phyloP scores from a whole-genome alignment of 371 early-diverging fungal genomes.

The Apophysomyces trapeziformis region DNA sequence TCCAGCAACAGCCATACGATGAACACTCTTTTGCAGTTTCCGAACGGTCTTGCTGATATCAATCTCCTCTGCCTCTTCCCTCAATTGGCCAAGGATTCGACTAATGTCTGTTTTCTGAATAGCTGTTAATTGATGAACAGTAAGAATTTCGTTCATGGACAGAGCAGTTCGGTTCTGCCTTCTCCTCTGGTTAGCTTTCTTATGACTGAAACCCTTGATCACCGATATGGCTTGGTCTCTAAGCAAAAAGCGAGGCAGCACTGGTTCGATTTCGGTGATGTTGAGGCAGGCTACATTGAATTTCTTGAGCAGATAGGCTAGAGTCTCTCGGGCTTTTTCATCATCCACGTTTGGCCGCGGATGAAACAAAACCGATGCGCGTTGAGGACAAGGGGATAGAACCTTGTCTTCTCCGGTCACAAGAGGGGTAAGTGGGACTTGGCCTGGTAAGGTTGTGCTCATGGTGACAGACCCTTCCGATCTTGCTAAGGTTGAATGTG shows the following conservation, averaged over 20 bases:
- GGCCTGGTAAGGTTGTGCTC: not conserved
- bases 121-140: constrained; percentile 14
- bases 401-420: not conserved
- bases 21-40: not conserved
- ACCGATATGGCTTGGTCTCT: too few relatives aligned
- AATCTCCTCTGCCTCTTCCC: not conserved
- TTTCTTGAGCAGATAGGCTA: not conserved
- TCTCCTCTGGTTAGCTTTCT: too few relatives aligned
- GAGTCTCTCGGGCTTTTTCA: not conserved
- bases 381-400: not conserved
- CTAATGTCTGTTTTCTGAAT: constrained; percentile 12
- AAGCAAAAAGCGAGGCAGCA: constrained; percentile 2
- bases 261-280: constrained; percentile 14
- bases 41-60: not conserved
- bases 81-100: constrained; percentile 2
- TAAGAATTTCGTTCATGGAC: not conserved
- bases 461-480: not conserved
- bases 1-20: not conserved
- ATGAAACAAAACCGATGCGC: not conserved
- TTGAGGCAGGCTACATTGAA: constrained; percentile 10
- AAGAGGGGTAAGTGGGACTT: not conserved
- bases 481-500: not conserved
- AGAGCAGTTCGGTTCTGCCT: not conserved
- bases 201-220: not conserved
- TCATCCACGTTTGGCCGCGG: not conserved